Evolutionary conservation across 495 filamentous ascomycete genomes (phyloP), one percentile per base, ranked within the genome.

Genomic region (Cercophora newfieldiana): DNA sequence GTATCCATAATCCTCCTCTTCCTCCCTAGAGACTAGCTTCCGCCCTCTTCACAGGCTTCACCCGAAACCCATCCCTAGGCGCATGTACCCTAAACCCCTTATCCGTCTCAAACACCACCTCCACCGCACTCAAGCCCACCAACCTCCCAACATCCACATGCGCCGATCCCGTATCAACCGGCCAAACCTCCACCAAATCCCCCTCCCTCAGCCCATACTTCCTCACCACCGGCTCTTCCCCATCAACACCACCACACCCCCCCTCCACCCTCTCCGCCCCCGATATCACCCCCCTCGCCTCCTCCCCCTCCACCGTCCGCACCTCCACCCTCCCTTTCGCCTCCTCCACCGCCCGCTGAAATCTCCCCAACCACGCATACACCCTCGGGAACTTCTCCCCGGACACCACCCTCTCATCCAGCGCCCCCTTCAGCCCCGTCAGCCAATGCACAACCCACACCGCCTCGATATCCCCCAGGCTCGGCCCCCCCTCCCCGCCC

Each of bases 361-460:
- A 88, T n/a, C 85, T 73, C 33, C 76, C 69, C 30, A 89, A 74
- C 86, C 84, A 89, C 6, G 82, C 79, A 65, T 79, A 87, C 5
- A 84, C 82, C 53, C 72, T 77, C 0, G 87, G 88, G 68, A 82
- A 87, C 14, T 65, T 71, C 21, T 72, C 59, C 44, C 66, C 69
- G 0, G 78, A 77, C 53, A 88, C 75, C 29, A 71, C 26, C 5
- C 76, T 73, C 21, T 71, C 33, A 3, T 79, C 77, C 28, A 88
- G 68, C 12, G 84, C 82, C 2, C 80, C 84, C 0, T 79, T 77
- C 3, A 86, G 62, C 2, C 63, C 75, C 7, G 74, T 69, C 1
- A 89, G 64, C 88, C 89, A 91, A 68, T 86, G 80, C 59, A 89
- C 78, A 0, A 78, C 71, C 88, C 87, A 90, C 14, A 87, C 77